These are phyloP conservation scores for Cryptococcus neoformans DNA, from an alignment of 1,284 basidiomycete genomes.

Conservation along the genomic window DNA sequence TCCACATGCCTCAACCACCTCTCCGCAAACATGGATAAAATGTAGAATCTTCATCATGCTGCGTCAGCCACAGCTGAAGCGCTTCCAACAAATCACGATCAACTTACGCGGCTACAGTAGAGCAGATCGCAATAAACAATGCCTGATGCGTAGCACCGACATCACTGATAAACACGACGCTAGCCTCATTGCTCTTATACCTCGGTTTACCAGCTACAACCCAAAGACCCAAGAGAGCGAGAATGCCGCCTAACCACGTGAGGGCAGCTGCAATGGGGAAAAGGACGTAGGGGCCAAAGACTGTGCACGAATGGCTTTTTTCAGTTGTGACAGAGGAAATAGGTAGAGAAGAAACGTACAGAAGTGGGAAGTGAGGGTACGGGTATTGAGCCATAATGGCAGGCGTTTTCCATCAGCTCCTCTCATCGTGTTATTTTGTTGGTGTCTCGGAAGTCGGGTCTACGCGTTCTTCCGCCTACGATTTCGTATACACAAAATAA, in stretches of 20 bases:
- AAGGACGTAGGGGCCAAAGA: slow-evolving; percentile 48
- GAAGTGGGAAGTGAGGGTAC: slow-evolving; percentile 29
- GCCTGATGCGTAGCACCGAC: slow-evolving; percentile 49
- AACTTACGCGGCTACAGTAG: slow-evolving; percentile 28
- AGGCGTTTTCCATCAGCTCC: slow-evolving; percentile 12
- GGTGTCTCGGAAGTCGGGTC: not conserved
- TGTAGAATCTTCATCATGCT: slow-evolving; percentile 31
- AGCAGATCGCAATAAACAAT: slow-evolving; percentile 49
- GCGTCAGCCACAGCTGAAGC: not conserved
- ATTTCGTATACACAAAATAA: no score
- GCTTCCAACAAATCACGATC: not conserved
- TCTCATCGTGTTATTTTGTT: slow-evolving; percentile 1
- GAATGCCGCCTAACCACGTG: slow-evolving; percentile 41
- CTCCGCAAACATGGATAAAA: slow-evolving; percentile 50
- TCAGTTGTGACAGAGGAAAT: not conserved
- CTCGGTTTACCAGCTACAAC: slow-evolving; percentile 42
- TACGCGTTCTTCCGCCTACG: no score
- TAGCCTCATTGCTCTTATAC: slow-evolving; percentile 45
- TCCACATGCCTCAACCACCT: slow-evolving; percentile 53
- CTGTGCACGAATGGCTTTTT: slow-evolving; percentile 13
- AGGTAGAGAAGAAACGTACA: slow-evolving; percentile 20
- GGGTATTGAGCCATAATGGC: slow-evolving; percentile 12
- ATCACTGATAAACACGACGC: slow-evolving; percentile 53
- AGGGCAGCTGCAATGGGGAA: slow-evolving; percentile 36
- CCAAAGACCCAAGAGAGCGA: slow-evolving; percentile 49